Evolutionary conservation across 2,329 filamentous ascomycete species (phyloP), one percentile per base, ranked within the genome.

Genomic region (Cercospora sesami): DNA sequence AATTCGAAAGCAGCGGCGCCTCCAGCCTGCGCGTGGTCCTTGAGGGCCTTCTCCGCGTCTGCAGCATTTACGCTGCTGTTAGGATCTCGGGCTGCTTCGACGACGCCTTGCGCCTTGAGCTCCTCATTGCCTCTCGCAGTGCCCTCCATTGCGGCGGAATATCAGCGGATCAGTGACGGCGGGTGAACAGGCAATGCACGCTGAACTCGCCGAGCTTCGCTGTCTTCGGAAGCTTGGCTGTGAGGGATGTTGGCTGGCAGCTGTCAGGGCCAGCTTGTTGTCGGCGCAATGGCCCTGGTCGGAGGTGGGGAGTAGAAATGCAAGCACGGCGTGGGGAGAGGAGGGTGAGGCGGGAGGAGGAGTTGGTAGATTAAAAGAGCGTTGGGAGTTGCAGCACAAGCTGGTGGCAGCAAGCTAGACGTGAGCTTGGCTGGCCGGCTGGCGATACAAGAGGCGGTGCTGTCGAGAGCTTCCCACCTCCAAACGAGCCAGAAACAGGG

Each of bases 1-100:
- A 98, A 99, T 70, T 89, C 87, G 78, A 91, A 95, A 71, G 93
- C 94, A 31, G 90, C 83, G 26, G 91, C 87, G 51, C 95, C 95
- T 12, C 90, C 92, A 75, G 91, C 90, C 76, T 86, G 88, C 73
- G 92, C 92, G 79, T 96, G 89, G 64, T 91, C 84, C 28, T 96
- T 85, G 60, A 97, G 86, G 74, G 87, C 87, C 73, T 87, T 85
- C 81, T 96, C 86, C 33, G 91, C 91, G 71, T 90, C 88, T 48
- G 91, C 86, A 58, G 92, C 84, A 0, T 88, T 87, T 71, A 93
- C 86, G 55, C 80, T 82, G 77, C 85, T 91, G 73, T 91, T 81
- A 39, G 91, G 89, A 78, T 96, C 86, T 69, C 85, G 85, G 65
- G 93, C 89, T 68, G 92, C 91, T 77, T 95, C 91, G 68, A 94